These are phyloP conservation scores for Hansenula sp. DNA, from an alignment of 1,139 yeast genomes.

Conservation along the genomic window DNA sequence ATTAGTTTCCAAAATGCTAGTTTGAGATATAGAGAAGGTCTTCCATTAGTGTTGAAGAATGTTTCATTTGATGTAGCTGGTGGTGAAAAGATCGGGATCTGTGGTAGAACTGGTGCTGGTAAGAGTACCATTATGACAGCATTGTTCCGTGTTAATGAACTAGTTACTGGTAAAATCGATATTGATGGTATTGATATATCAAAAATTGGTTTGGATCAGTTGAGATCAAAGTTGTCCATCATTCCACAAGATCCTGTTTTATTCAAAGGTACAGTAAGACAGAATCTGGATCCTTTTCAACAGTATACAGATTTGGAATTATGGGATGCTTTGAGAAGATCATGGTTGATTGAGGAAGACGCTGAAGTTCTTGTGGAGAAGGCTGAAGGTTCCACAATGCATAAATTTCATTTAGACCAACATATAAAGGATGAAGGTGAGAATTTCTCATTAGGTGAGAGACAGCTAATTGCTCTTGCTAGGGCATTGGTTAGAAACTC, in stretches of 20 bases:
- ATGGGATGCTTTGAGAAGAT: conserved; percentile 42
- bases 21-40: conserved; percentile 58
- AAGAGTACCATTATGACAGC: conserved; percentile 65
- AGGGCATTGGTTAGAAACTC: conserved; percentile 66
- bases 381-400: conserved; percentile 33
- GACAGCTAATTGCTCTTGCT: conserved; percentile 67
- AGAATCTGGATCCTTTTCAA: conserved; percentile 63
- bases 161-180: conserved; percentile 41
- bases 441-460: conserved; percentile 71
- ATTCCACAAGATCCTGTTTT: conserved; percentile 76
- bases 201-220: conserved; percentile 47
- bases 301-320: conserved; percentile 45
- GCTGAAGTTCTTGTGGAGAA: neutral
- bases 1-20: conserved; percentile 47
- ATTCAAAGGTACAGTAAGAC: conserved; percentile 59
- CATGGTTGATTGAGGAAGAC: neutral
- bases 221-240: conserved; percentile 55
- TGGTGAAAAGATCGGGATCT: conserved; percentile 62
- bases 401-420: conserved; percentile 61
- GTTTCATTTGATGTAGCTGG: conserved; percentile 30
- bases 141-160: conserved; percentile 54
- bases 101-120: conserved; percentile 81
- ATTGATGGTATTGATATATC: conserved; percentile 62
- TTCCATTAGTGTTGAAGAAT: conserved; percentile 56
- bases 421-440: conserved; percentile 66